A percentile compares a stretch with the other conserved stretches of the same genome.
Evolutionary conservation across 2,329 filamentous ascomycete species (phyloP).

Genomic region (Corynespora cassiicola): DNA sequence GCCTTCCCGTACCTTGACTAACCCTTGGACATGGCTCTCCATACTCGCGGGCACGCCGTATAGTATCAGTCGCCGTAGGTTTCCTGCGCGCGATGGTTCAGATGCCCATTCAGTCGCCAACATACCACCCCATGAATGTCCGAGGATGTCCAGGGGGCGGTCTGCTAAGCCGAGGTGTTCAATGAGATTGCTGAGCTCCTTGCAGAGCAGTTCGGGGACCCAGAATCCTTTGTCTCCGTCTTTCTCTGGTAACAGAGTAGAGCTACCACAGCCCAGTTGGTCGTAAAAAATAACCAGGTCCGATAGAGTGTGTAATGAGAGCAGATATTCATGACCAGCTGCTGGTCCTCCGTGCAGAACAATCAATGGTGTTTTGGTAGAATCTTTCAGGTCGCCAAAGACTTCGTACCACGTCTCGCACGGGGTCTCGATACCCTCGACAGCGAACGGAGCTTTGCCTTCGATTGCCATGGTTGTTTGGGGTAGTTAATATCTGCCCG

Average conservation of each 20-base stretch:
- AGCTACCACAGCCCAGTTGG: conserved; percentile 58
- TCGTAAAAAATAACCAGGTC: conserved; percentile 61
- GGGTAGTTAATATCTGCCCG: no score
- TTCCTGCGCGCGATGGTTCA: neutral
- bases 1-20: conserved; percentile 16
- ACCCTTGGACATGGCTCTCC: neutral
- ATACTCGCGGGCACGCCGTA: conserved; percentile 1
- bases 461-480: no score
- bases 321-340: conserved; percentile 39
- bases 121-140: conserved; percentile 64
- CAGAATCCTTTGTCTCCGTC: conserved; percentile 55
- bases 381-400: conserved; percentile 29
- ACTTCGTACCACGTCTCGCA: conserved; percentile 43
- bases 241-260: conserved; percentile 56
- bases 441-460: conserved; percentile 19
- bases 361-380: conserved; percentile 24
- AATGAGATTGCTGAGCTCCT: conserved; percentile 58
- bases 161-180: conserved; percentile 46
- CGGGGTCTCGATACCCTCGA: conserved; percentile 21
- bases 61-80: conserved; percentile 1
- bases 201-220: conserved; percentile 54
- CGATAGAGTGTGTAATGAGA: conserved; percentile 45
- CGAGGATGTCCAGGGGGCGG: conserved; percentile 50
- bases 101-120: conserved; percentile 27
- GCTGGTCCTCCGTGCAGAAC: conserved; percentile 50